phyloP scores from a whole-genome alignment of 2,329 filamentous ascomycete genomes.

The Didymellaceae sp. region DNA sequence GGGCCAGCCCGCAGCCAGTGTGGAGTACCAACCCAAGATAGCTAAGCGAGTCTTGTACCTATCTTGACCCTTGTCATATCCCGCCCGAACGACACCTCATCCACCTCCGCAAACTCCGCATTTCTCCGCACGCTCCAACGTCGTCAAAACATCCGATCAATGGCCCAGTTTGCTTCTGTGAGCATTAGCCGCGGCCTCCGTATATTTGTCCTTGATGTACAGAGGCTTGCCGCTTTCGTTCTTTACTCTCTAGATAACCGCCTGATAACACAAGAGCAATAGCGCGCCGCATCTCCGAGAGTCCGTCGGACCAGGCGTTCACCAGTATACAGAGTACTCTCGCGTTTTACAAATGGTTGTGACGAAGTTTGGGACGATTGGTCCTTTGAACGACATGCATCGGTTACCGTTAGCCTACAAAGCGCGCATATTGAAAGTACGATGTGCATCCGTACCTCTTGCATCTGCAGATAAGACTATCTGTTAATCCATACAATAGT shows the following conservation, averaged over 20 bases:
- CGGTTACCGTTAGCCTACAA: constrained; percentile 31
- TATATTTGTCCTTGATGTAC: neutral
- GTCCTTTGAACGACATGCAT: constrained; percentile 33
- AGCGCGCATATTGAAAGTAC: constrained; percentile 12
- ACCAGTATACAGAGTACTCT: constrained; percentile 21
- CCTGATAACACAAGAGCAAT: too few species aligned
- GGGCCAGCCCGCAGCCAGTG: constrained; percentile 28
- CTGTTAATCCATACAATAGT: constrained; percentile 20
- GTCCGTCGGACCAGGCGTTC: constrained; percentile 4
- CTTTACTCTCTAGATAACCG: too few species aligned
- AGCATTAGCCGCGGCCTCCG: neutral
- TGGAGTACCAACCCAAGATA: constrained; percentile 28
- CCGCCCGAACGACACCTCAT: constrained; percentile 28
- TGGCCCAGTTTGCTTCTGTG: constrained; percentile 14
- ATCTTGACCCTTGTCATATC: constrained; percentile 28
- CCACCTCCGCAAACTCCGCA: constrained; percentile 22
- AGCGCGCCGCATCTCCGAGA: constrained; percentile 9
- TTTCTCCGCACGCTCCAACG: constrained; percentile 26
- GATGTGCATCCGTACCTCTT: constrained; percentile 14
- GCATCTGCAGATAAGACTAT: constrained; percentile 38
- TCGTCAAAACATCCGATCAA: constrained; percentile 4
- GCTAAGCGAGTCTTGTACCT: constrained; percentile 32
- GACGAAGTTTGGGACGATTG: constrained; percentile 12
- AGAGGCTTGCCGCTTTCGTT: neutral
- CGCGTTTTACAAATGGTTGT: neutral